phyloP scores from a whole-genome alignment of 768 basidiomycete genomes.

The Chalciporus chontae region DNA sequence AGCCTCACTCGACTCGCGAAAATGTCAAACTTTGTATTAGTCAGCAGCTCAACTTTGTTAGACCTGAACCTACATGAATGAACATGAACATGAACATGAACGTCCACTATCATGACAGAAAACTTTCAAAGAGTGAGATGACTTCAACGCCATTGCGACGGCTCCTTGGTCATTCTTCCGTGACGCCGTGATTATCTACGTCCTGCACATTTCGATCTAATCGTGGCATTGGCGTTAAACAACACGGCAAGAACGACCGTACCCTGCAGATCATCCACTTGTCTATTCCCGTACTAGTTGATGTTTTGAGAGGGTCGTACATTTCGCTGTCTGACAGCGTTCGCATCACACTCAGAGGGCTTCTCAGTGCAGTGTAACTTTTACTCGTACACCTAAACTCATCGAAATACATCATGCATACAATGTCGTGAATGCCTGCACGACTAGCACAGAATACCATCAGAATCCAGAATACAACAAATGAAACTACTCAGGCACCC shows the following conservation, averaged over 20 bases:
- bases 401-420: no score
- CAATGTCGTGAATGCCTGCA: no score
- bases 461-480: background rate
- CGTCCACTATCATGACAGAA: no score
- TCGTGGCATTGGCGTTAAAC: constrained; percentile 66
- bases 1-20: background rate
- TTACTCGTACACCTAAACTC: no score
- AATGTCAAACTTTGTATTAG: constrained; percentile 8
- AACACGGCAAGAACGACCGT: constrained; percentile 51
- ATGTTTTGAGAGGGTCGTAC: constrained; percentile 31
- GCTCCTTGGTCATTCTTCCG: background rate
- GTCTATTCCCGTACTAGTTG: constrained; percentile 43
- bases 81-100: no score
- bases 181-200: constrained; percentile 60
- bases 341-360: no score
- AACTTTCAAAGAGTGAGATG: background rate
- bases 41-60: no score
- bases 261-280: constrained; percentile 60
- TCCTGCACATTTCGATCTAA: constrained; percentile 36
- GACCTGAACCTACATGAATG: no score
- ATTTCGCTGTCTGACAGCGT: background rate
- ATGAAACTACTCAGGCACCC: constrained; percentile 1
- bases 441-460: no score
- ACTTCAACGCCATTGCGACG: background rate
- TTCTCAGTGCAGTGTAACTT: no score